These are phyloP conservation scores for Spirogloea muscicola DNA, from an alignment of 139 green algal species.

Conservation along the genomic window DNA sequence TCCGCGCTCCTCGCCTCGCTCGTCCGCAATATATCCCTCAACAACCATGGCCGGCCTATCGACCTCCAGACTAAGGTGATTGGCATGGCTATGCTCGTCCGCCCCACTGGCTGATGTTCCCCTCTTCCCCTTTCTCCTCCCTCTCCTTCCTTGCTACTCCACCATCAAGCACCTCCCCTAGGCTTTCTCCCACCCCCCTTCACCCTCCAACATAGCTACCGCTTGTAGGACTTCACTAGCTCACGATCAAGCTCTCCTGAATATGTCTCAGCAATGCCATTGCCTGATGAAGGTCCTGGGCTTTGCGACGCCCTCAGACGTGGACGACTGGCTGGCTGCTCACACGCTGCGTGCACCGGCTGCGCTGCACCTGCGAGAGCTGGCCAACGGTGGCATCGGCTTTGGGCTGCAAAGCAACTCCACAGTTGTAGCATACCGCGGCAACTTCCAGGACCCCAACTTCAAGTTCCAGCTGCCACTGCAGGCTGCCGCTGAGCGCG, in stretches of 20 bases:
- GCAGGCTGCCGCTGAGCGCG: conserved; percentile 69
- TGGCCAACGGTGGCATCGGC: not conserved
- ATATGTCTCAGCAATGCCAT: too few species aligned
- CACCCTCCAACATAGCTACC: too few species aligned
- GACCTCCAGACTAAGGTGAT: conserved; percentile 11
- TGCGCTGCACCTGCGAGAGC: conserved; percentile 25
- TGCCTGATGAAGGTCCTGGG: too few species aligned
- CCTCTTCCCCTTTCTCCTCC: too few species aligned
- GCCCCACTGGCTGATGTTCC: too few species aligned
- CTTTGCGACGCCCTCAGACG: conserved; percentile 53
- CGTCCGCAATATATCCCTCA: conserved; percentile 55
- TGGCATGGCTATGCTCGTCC: too few species aligned
- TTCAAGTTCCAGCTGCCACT: conserved; percentile 76
- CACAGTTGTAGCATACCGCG: conserved; percentile 77
- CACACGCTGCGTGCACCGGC: conserved; percentile 48
- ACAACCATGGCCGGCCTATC: conserved; percentile 63
- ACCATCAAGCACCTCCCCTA: too few species aligned
- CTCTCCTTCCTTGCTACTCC: too few species aligned
- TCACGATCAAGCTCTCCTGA: too few species aligned
- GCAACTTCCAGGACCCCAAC: conserved; percentile 63
- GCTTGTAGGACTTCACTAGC: too few species aligned
- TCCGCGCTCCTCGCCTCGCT: conserved; percentile 33
- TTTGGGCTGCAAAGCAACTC: conserved; percentile 83
- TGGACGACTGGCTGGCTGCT: conserved; percentile 67
- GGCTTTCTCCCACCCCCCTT: too few species aligned